Conservation (phyloP, 129 eudicot genomes). For the Centrapalus pauciflorus region DNA sequence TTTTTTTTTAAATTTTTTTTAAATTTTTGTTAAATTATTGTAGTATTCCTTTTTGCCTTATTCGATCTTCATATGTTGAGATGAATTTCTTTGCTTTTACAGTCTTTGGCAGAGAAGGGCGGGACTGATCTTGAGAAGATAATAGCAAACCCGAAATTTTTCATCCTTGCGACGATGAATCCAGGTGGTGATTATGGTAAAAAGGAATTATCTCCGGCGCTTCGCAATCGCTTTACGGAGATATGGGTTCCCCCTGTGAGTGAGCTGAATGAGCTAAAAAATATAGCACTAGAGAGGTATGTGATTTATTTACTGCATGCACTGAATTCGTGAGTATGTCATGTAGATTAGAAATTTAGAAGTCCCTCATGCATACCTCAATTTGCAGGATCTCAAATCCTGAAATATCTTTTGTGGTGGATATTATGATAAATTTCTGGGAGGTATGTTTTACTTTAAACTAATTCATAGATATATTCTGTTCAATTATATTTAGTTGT, state of each 20-base stretch:
- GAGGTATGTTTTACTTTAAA: slow-evolving; percentile 41
- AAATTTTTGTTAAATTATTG: background rate
- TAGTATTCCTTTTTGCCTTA: background rate
- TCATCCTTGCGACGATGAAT: slow-evolving; percentile 96
- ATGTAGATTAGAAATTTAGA: slow-evolving; percentile 1
- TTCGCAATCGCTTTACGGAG: slow-evolving; percentile 93
- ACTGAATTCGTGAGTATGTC: background rate
- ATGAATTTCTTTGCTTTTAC: slow-evolving; percentile 19
- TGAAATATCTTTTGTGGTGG: slow-evolving; percentile 42
- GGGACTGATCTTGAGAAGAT: slow-evolving; percentile 73
- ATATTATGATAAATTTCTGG: slow-evolving; percentile 71
- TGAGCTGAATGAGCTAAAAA: slow-evolving; percentile 63
- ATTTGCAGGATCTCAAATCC: slow-evolving; percentile 51
- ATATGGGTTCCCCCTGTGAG: slow-evolving; percentile 94
- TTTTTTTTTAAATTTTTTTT: too few relatives aligned
- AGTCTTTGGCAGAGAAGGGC: slow-evolving; percentile 98
- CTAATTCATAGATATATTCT: background rate
- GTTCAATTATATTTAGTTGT: too few relatives aligned
- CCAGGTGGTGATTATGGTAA: slow-evolving; percentile 99
- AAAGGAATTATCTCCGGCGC: slow-evolving; percentile 95
- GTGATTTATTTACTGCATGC: background rate
- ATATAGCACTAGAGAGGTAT: slow-evolving; percentile 70
- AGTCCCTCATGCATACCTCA: background rate
- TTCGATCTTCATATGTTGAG: background rate
- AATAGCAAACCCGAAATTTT: slow-evolving; percentile 80